These are phyloP conservation scores for Simmondsia chinensis DNA, from an alignment of 148 eudicot species.

Conservation along the genomic window DNA sequence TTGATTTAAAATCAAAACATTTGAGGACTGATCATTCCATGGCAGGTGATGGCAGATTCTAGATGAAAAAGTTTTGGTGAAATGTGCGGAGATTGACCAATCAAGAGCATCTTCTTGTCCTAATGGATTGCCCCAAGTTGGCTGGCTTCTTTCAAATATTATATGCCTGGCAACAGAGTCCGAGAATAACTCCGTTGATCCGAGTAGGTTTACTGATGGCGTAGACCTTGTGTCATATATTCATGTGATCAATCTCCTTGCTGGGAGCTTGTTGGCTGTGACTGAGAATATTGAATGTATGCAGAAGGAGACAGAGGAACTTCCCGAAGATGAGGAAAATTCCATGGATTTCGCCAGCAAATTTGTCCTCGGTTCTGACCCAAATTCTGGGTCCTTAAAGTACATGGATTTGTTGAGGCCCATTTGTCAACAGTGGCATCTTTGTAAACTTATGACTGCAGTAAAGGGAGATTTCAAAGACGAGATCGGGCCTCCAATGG, in stretches of 20 bases:
- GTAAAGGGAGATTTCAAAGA: conserved; percentile 23
- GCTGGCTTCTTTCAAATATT: conserved; percentile 83
- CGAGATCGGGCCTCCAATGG: conserved; percentile 11
- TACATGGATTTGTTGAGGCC: conserved; percentile 67
- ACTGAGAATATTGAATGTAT: conserved; percentile 33
- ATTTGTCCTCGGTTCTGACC: conserved; percentile 10
- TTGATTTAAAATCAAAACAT: no score
- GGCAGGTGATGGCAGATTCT: conserved; percentile 98
- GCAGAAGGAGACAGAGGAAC: conserved; percentile 26
- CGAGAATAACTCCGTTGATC: conserved; percentile 27
- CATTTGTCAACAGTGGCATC: conserved; percentile 91
- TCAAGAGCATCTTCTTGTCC: conserved; percentile 14
- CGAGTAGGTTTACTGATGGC: conserved; percentile 42
- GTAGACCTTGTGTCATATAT: conserved; percentile 54
- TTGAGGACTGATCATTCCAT: conserved; percentile 63
- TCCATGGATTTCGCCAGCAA: conserved; percentile 17
- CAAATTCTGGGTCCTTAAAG: conserved; percentile 28
- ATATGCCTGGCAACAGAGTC: conserved; percentile 50
- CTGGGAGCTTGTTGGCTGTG: conserved; percentile 44
- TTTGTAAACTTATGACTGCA: conserved; percentile 46
- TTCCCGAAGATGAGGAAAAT: conserved; percentile 18
- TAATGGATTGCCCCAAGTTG: conserved; percentile 49
- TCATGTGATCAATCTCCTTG: conserved; percentile 41
- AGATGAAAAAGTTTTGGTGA: conserved; percentile 47
- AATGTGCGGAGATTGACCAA: conserved; percentile 47